Conservation (phyloP, 2,329 filamentous ascomycete genomes). For the Arachnomyces sp. region DNA sequence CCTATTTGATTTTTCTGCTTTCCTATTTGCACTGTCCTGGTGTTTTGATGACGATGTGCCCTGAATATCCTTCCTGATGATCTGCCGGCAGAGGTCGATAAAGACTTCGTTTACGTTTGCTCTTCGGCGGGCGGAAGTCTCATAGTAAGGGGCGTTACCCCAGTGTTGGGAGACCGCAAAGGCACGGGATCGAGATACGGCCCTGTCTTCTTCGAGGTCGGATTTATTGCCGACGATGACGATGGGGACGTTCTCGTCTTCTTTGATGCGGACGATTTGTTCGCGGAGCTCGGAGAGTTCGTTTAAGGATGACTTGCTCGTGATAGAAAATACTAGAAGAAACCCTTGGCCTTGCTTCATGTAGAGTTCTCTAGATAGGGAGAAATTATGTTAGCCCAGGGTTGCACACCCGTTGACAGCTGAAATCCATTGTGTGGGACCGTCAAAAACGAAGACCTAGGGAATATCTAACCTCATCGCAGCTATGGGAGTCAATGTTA, state of each 20-base stretch:
- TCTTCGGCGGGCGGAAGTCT: constrained; percentile 72
- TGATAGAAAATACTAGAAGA: constrained; percentile 85
- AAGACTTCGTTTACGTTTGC: constrained; percentile 91
- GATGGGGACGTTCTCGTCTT: constrained; percentile 74
- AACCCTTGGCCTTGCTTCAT: constrained; percentile 93
- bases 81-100: constrained; percentile 72
- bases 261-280: constrained; percentile 85
- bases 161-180: constrained; percentile 80
- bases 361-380: constrained; percentile 59
- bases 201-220: constrained; percentile 77
- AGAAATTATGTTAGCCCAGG: constrained; percentile 17
- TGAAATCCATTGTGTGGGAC: neutral
- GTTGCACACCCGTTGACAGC: neutral
- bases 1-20: constrained; percentile 27
- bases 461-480: constrained; percentile 47
- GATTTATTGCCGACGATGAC: constrained; percentile 91
- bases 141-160: constrained; percentile 82
- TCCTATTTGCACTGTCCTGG: constrained; percentile 20
- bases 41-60: constrained; percentile 25
- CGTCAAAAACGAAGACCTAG: neutral
- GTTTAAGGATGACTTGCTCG: constrained; percentile 70
- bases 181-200: constrained; percentile 66
- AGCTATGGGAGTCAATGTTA: constrained; percentile 28
- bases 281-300: constrained; percentile 75
- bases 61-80: constrained; percentile 60